Conservation (phyloP, 805 yeast species). For the Ogataea neopini region DNA sequence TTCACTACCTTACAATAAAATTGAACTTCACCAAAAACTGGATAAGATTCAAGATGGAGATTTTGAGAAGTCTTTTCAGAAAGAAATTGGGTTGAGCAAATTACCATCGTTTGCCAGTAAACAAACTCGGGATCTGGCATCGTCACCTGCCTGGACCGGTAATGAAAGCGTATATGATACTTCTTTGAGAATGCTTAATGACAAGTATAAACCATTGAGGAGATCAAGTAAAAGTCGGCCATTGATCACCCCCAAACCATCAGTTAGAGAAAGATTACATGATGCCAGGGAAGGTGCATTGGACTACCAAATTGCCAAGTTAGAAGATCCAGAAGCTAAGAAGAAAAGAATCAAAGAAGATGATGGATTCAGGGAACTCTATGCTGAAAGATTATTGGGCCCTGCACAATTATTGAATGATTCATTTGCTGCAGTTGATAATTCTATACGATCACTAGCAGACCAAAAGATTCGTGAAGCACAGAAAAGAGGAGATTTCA, state of each 20-base stretch:
- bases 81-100: slow-evolving; percentile 41
- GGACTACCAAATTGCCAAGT: slow-evolving; percentile 58
- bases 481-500: slow-evolving; percentile 66
- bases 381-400: slow-evolving; percentile 63
- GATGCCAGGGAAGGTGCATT: slow-evolving; percentile 65
- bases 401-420: slow-evolving; percentile 50
- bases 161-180: slow-evolving; percentile 48
- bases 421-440: slow-evolving; percentile 45
- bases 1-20: slow-evolving; percentile 25
- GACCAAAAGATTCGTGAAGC: slow-evolving; percentile 78
- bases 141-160: slow-evolving; percentile 60
- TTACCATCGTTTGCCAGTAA: slow-evolving; percentile 47
- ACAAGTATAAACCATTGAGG: slow-evolving; percentile 44
- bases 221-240: slow-evolving; percentile 14
- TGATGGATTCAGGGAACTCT: slow-evolving; percentile 57
- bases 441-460: slow-evolving; percentile 65
- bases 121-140: slow-evolving; percentile 49
- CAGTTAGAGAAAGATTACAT: slow-evolving; percentile 44
- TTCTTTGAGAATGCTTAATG: slow-evolving; percentile 55
- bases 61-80: slow-evolving; percentile 42
- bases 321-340: slow-evolving; percentile 29
- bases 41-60: slow-evolving; percentile 32
- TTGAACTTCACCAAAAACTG: slow-evolving; percentile 27
- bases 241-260: slow-evolving; percentile 19
- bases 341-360: slow-evolving; percentile 33